Evolutionary conservation across 768 basidiomycete species (phyloP).

Genomic region (Hericium erinaceus): DNA sequence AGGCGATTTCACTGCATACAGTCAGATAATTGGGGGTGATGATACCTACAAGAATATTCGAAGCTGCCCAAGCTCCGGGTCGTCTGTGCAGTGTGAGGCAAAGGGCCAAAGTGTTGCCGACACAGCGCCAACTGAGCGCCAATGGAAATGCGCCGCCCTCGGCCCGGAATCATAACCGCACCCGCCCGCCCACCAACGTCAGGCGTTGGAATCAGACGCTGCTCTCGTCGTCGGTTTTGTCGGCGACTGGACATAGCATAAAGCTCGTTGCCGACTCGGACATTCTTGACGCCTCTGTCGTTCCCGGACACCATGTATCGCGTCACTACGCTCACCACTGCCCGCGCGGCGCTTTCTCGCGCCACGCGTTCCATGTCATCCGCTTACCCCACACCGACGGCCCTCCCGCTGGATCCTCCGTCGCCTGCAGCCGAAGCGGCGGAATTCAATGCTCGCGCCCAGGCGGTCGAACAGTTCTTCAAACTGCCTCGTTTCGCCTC

Average conservation of each 20-base stretch:
- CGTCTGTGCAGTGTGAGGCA: too few relatives aligned
- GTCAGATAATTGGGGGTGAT: too few relatives aligned
- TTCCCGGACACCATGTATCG: conserved; percentile 5
- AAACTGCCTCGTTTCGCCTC: conserved; percentile 59
- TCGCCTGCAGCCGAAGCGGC: conserved; percentile 45
- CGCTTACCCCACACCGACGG: conserved; percentile 3
- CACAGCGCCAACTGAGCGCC: too few relatives aligned
- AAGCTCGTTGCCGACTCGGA: background rate
- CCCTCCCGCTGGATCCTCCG: conserved; percentile 48
- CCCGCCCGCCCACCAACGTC: background rate
- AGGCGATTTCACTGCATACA: too few relatives aligned
- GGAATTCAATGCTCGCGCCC: conserved; percentile 52
- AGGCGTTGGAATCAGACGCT: background rate
- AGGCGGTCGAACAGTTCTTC: conserved; percentile 66
- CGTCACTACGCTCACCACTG: conserved; percentile 2
- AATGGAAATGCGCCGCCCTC: background rate
- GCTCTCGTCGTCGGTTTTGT: background rate
- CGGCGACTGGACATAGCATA: background rate
- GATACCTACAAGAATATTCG: too few relatives aligned
- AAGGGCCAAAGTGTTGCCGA: too few relatives aligned
- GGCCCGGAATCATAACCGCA: background rate
- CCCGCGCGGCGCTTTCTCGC: background rate
- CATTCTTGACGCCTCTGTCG: background rate
- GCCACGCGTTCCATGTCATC: conserved; percentile 5
- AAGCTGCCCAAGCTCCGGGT: too few relatives aligned